Percentiles rank a stretch among this genome's conserved stretches.
Conservation (phyloP, 208 protist species). For the Kentomonas sorsogonicus region DNA sequence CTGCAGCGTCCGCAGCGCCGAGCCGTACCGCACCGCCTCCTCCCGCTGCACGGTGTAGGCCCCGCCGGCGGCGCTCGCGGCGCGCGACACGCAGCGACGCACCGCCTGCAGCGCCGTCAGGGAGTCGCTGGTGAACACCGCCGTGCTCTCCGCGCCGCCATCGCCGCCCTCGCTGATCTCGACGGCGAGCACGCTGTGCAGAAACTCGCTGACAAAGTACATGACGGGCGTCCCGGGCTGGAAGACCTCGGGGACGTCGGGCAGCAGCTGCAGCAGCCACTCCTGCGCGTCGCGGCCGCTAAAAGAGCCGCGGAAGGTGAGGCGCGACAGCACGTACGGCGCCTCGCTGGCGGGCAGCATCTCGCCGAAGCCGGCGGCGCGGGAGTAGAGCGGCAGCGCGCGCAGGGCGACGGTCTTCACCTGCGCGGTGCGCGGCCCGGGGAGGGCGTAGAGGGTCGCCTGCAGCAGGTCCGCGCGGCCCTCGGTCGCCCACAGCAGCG, state of each 20-base stretch:
- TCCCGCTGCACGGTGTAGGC: slow-evolving; percentile 22
- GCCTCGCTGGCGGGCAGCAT: slow-evolving; percentile 18
- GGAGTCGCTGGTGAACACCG: slow-evolving; percentile 47
- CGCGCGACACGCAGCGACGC: slow-evolving; percentile 21
- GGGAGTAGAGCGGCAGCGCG: slow-evolving; percentile 61
- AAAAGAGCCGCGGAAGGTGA: slow-evolving; percentile 51
- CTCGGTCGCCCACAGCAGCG: slow-evolving; percentile 56
- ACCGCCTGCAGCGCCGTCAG: slow-evolving; percentile 37
- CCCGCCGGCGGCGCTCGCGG: slow-evolving; percentile 22
- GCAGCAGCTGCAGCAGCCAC: slow-evolving; percentile 63
- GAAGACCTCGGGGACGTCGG: slow-evolving; percentile 39
- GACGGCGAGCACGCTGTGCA: slow-evolving; percentile 34
- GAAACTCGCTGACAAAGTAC: slow-evolving; percentile 50
- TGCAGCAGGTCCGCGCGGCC: slow-evolving; percentile 35
- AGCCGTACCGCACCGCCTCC: slow-evolving; percentile 38
- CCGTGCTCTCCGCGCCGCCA: slow-evolving; percentile 16
- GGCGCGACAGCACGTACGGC: slow-evolving; percentile 30
- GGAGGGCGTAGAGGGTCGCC: slow-evolving; percentile 35
- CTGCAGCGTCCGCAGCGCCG: slow-evolving; percentile 29
- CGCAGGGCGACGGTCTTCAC: slow-evolving; percentile 43
- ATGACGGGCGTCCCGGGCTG: slow-evolving; percentile 28
- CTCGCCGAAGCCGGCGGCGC: slow-evolving; percentile 29
- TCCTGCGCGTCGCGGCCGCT: slow-evolving; percentile 32
- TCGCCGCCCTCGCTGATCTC: slow-evolving; percentile 20
- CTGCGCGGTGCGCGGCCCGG: slow-evolving; percentile 69